Percentiles rank a stretch among this genome's conserved stretches.
These are phyloP conservation scores for Rhodofomes roseus DNA, from an alignment of 1,284 basidiomycete species.

Conservation along the genomic window DNA sequence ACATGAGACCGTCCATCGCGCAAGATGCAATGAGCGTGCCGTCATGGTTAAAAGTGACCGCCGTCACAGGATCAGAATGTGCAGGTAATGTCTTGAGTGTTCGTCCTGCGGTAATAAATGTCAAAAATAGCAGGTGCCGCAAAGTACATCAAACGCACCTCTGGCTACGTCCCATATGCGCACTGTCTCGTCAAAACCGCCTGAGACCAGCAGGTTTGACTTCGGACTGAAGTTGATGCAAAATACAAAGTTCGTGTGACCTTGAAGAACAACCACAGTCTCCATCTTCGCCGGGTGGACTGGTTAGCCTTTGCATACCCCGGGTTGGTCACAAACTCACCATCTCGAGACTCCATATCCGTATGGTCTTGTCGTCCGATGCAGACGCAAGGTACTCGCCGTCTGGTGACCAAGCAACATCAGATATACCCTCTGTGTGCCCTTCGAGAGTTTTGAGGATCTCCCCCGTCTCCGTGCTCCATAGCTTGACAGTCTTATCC, in stretches of 20 bases:
- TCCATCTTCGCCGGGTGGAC: slow-evolving; percentile 40
- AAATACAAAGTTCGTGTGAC: slow-evolving; percentile 93
- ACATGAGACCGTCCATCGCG: slow-evolving; percentile 97
- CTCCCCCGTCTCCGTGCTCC: slow-evolving; percentile 70
- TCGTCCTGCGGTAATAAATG: slow-evolving; percentile 47
- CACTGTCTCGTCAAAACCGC: slow-evolving; percentile 93
- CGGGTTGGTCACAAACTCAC: slow-evolving; percentile 35
- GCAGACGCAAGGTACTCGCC: slow-evolving; percentile 82
- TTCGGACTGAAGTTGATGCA: slow-evolving; percentile 89
- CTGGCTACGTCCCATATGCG: slow-evolving; percentile 93
- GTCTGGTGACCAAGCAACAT: slow-evolving; percentile 84
- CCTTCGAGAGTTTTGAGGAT: slow-evolving; percentile 67
- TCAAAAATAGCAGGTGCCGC: neutral
- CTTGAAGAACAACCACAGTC: slow-evolving; percentile 60
- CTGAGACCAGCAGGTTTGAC: slow-evolving; percentile 87
- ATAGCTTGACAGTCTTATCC: slow-evolving; percentile 77
- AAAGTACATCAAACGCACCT: slow-evolving; percentile 43
- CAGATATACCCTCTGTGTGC: slow-evolving; percentile 81
- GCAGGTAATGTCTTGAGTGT: slow-evolving; percentile 84
- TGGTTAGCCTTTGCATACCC: neutral
- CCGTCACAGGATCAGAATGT: slow-evolving; percentile 95
- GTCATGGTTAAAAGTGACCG: slow-evolving; percentile 90
- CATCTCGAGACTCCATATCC: slow-evolving; percentile 74
- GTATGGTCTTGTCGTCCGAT: slow-evolving; percentile 85
- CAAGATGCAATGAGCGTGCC: slow-evolving; percentile 92